phyloP scores from a whole-genome alignment of 768 basidiomycete species.

The Cyclocybe aegerita region DNA sequence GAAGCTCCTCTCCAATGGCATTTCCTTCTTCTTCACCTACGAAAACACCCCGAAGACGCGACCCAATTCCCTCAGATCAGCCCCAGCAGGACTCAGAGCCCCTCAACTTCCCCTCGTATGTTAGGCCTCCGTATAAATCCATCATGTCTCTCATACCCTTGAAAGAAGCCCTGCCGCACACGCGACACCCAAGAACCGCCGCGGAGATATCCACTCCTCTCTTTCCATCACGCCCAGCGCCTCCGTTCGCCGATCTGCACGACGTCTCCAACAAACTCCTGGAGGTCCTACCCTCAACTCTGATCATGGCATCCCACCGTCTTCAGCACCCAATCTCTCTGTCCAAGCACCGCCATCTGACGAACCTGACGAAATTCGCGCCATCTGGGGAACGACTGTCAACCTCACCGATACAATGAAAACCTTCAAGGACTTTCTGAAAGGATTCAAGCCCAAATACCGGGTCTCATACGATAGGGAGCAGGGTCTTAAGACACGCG shows the following conservation, averaged over 20 bases:
- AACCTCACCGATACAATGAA: constrained; percentile 90
- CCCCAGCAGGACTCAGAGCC: constrained; percentile 57
- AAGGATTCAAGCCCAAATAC: constrained; percentile 92
- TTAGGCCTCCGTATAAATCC: constrained; percentile 2
- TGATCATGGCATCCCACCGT: constrained; percentile 60
- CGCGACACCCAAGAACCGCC: constrained; percentile 69
- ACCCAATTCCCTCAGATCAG: constrained; percentile 30
- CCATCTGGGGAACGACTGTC: constrained; percentile 98
- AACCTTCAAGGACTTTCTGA: constrained; percentile 84
- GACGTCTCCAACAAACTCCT: constrained; percentile 27
- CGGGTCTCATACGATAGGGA: constrained; percentile 70
- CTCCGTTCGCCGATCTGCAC: constrained; percentile 35
- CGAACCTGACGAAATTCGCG: constrained; percentile 81
- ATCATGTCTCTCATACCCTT: neutral
- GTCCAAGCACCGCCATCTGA: constrained; percentile 62
- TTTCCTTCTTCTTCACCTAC: constrained; percentile 65
- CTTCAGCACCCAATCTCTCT: constrained; percentile 51
- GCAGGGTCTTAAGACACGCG: constrained; percentile 49
- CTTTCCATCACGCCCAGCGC: constrained; percentile 53
- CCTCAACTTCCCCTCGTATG: constrained; percentile 70
- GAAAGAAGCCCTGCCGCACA: constrained; percentile 49
- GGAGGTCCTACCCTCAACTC: constrained; percentile 48
- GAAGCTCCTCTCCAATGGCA: constrained; percentile 62
- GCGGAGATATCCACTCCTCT: constrained; percentile 92
- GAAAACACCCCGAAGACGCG: constrained; percentile 44